A percentile compares a stretch with the other conserved stretches of the same genome.
Conservation (phyloP, 805 yeast species). For the Kodamaea nitidulidarum region DNA sequence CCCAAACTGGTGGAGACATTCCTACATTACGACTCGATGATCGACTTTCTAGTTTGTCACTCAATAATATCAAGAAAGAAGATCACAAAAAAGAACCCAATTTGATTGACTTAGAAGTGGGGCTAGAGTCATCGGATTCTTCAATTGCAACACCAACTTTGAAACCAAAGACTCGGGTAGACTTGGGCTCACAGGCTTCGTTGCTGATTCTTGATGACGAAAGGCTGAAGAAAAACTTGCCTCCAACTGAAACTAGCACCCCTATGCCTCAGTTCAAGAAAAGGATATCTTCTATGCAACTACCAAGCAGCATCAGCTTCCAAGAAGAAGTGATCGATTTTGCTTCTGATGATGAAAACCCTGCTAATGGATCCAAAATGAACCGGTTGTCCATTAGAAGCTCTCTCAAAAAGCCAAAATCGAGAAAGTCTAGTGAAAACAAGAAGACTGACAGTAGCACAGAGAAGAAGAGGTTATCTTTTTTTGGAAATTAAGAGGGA, state of each 20-base stretch:
- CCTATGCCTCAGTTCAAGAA: slow-evolving; percentile 29
- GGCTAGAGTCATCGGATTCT: slow-evolving; percentile 25
- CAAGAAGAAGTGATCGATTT: slow-evolving; percentile 44
- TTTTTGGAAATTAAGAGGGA: slow-evolving; percentile 15
- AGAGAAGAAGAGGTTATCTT: slow-evolving; percentile 20
- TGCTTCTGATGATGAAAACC: slow-evolving; percentile 44
- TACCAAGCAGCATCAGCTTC: slow-evolving; percentile 28
- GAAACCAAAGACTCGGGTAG: slow-evolving; percentile 10
- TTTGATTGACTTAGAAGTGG: slow-evolving; percentile 35
- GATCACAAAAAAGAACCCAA: slow-evolving; percentile 18
- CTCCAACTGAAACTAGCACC: slow-evolving; percentile 10
- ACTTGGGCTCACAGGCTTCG: slow-evolving; percentile 16
- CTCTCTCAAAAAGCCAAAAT: slow-evolving; percentile 30
- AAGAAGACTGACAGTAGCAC: slow-evolving; percentile 18
- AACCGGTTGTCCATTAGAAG: slow-evolving; percentile 38
- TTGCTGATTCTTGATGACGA: slow-evolving; percentile 26
- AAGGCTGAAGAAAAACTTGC: slow-evolving; percentile 8
- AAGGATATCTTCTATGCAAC: slow-evolving; percentile 21
- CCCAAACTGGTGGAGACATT: neutral
- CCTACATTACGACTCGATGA: slow-evolving; percentile 2
- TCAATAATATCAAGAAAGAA: slow-evolving; percentile 6
- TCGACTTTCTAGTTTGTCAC: slow-evolving; percentile 5
- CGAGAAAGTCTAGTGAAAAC: slow-evolving; percentile 19
- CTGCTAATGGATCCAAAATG: slow-evolving; percentile 33
- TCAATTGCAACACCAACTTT: slow-evolving; percentile 17